Evolutionary conservation across 1,284 basidiomycete species (phyloP).

Genomic region (Tetrapyrgos nigripes): DNA sequence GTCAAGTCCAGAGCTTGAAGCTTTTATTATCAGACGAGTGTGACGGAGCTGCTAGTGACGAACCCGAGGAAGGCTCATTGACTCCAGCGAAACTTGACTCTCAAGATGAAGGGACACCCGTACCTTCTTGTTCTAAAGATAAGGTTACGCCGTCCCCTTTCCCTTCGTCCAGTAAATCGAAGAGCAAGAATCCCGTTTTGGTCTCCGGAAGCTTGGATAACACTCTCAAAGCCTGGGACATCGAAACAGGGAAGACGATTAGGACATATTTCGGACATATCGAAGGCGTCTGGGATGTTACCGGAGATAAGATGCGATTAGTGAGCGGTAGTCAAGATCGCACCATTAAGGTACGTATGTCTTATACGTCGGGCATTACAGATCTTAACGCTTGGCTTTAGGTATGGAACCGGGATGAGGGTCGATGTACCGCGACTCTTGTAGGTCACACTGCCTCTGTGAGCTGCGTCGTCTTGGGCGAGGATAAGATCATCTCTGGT

Average conservation of each 20-base stretch:
- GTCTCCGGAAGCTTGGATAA: slow-evolving; percentile 95
- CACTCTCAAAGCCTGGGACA: slow-evolving; percentile 96
- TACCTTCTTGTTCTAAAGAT: neutral
- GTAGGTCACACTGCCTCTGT: slow-evolving; percentile 96
- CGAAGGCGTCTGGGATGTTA: slow-evolving; percentile 96
- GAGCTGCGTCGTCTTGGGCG: slow-evolving; percentile 88
- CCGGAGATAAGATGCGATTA: slow-evolving; percentile 90
- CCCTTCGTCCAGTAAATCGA: slow-evolving; percentile 15
- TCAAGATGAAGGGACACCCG: neutral
- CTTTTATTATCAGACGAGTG: slow-evolving; percentile 71
- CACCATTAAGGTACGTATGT: slow-evolving; percentile 79
- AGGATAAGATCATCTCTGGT: slow-evolving; percentile 96
- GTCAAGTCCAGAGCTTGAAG: slow-evolving; percentile 93
- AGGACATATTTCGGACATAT: slow-evolving; percentile 96
- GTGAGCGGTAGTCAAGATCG: slow-evolving; percentile 94
- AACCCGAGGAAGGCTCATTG: neutral
- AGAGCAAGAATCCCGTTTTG: slow-evolving; percentile 70
- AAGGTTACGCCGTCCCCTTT: neutral
- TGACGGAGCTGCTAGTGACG: slow-evolving; percentile 37
- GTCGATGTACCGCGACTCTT: slow-evolving; percentile 87
- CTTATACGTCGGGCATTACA: slow-evolving; percentile 7
- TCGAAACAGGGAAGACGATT: slow-evolving; percentile 82
- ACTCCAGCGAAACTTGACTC: neutral
- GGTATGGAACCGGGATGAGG: slow-evolving; percentile 95
- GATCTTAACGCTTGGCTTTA: slow-evolving; percentile 30